Base-by-base conservation (phyloP, 257 asterid species). In the Solanum pinnatisectum region DNA sequence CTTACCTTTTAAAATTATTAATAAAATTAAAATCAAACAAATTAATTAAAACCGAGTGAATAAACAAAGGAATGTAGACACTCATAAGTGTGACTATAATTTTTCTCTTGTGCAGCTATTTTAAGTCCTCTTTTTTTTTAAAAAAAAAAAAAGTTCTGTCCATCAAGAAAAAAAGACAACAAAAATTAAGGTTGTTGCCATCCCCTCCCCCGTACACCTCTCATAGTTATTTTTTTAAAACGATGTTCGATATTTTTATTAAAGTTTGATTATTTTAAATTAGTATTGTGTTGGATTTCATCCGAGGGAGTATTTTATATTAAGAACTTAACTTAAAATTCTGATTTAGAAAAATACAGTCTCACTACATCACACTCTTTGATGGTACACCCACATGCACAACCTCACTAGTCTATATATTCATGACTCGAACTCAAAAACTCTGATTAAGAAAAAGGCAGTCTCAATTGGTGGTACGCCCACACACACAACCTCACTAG, bases 321-420 rank as follows among this genome's bases (percentile, higher is more conserved):
- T 52, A 52, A 52, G 0, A 52, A 52, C 10, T 52, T 52, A 56
- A 56, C 10, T 6, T 0, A 56, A 56, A 18, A 18, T 4, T 56
- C 1, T 56, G 10, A 18, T 56, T 56, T 2, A 56, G 65, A 56
- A 18, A 56, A 16, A 18, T 1, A 1, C 0, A 18, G 0, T 16
- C 1, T 56, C 1, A 18, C 1, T 16, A 2, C 0, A 18, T 56
- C n/a, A 56, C 0, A 56, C 18, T 6, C 4, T 18, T 56, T 18
- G 4, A 3, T 18, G 10, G 1, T 56, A 56, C 0, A 0, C 0
- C 1, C 65, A 18, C 0, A 18, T 0, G 1, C n/a, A 18, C 65
- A 42, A 76, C 84, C 15, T 44, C 65, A 79, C 1, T 5, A 40
- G 67, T 40, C 33, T 10, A 40, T 18, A 52, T 18, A 4, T 16